Evolutionary conservation across 257 asterid species (phyloP).

Genomic region (Nicotiana tomentosiformis): DNA sequence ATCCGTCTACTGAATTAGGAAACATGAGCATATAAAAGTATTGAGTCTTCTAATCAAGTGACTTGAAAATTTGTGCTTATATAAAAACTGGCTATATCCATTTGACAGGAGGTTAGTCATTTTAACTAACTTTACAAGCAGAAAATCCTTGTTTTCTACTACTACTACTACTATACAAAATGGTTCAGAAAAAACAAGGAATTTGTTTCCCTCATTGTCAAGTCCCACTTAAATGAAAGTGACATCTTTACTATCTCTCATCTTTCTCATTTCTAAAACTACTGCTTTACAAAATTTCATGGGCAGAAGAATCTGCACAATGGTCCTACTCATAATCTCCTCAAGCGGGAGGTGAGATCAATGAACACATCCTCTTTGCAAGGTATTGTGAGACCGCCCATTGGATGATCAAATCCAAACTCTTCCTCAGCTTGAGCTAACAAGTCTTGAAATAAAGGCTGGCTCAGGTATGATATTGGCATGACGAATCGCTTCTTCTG

Average conservation of each 20-base stretch:
- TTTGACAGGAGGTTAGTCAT: too few species aligned
- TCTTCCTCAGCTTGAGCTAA: slow-evolving; percentile 3
- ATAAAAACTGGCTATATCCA: too few species aligned
- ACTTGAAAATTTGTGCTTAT: neutral
- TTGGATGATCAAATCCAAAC: neutral
- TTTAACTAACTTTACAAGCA: neutral
- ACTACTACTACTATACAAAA: neutral
- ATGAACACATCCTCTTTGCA: neutral
- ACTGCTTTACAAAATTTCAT: neutral
- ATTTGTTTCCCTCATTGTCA: neutral
- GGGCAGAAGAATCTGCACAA: neutral
- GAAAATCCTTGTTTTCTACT: neutral
- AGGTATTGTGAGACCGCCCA: neutral
- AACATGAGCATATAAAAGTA: neutral
- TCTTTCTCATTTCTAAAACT: neutral
- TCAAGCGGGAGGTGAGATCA: neutral
- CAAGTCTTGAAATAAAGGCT: neutral
- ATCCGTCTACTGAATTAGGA: neutral
- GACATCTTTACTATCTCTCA: neutral
- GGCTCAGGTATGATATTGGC: neutral
- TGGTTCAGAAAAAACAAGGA: neutral
- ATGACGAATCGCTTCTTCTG: neutral
- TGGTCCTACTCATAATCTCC: neutral
- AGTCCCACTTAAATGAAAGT: neutral
- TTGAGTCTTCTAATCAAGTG: neutral